A percentile compares a stretch with the other conserved stretches of the same genome.
phyloP scores from a whole-genome alignment of 768 basidiomycete genomes.

The Agaricus sinodeliciosus region DNA sequence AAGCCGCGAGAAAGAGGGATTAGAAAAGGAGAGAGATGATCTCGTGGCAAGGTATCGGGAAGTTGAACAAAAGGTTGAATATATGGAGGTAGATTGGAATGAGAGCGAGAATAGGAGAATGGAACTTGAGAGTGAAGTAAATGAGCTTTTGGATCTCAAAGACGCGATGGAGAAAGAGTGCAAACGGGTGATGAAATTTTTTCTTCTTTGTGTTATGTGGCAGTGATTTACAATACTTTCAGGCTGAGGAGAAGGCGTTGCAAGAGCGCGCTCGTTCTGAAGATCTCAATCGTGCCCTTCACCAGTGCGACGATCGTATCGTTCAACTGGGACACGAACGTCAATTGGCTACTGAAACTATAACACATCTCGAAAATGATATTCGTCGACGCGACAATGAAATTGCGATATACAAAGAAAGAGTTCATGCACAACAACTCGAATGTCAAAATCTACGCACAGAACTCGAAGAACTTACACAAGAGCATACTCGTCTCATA shows the following conservation, averaged over 20 bases:
- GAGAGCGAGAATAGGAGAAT: constrained; percentile 48
- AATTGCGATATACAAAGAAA: constrained; percentile 38
- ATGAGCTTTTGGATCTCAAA: constrained; percentile 44
- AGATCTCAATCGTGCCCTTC: constrained; percentile 37
- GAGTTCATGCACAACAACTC: constrained; percentile 39
- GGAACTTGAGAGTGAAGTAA: constrained; percentile 50
- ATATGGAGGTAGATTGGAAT: constrained; percentile 50
- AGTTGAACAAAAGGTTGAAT: constrained; percentile 34
- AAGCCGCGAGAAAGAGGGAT: constrained; percentile 18
- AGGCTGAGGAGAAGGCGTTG: constrained; percentile 53
- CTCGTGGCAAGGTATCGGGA: constrained; percentile 33
- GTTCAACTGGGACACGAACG: constrained; percentile 47
- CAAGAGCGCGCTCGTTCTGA: constrained; percentile 47
- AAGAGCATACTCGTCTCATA: constrained; percentile 45
- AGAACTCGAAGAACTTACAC: constrained; percentile 45
- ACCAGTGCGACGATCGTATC: constrained; percentile 49
- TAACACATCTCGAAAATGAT: constrained; percentile 50
- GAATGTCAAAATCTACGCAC: constrained; percentile 50
- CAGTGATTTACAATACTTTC: background rate
- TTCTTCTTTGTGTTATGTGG: background rate
- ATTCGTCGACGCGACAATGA: constrained; percentile 53
- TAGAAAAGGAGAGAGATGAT: constrained; percentile 33
- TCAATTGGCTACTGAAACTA: constrained; percentile 45
- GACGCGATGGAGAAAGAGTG: constrained; percentile 52
- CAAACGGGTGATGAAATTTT: constrained; percentile 35